Evolutionary conservation across 805 yeast species (phyloP), one percentile per base, ranked within the genome.

Genomic region (Brettanomyces nanus): DNA sequence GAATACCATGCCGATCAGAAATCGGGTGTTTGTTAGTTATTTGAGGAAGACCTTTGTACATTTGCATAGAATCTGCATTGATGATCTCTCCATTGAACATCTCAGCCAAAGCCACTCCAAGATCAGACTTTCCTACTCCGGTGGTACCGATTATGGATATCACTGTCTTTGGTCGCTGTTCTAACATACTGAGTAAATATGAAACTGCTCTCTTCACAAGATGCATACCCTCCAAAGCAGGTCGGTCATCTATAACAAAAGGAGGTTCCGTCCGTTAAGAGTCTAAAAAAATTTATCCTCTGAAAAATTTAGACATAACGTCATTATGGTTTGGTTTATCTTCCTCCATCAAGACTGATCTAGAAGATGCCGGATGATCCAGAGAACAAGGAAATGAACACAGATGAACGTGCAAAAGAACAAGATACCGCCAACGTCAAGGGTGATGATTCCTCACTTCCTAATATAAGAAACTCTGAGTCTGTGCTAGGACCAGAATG

Each of bases 61-160:
- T 83, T 59, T 92, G 98, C 97, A 92, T 89, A 1, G 97, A 86
- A 56, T 92, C 98, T 0, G 95, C 95, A 59, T 92, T 92, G 45
- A 92, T 83, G 45, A 92, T 69, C 54, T 92, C 97, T 17, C 97
- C 97, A 52, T 79, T 72, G 37, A 82, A 70, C 20, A 69, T 69
- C 47, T 73, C 68, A 9, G 97, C 96, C 17, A 92, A 56, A 43
- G 86, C 90, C 3, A 86, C 75, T 33, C 85, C 73, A 42, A 84
- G 71, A 69, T 85, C 86, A 0, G 97, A 89, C 54, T 90, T 90
- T 0, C 98, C 98, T 10, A 87, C 97, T 0, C 97, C 98, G 0
- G 98, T 90, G 26, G 95, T 89, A 0, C 98, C 98, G 3, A 62
- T 49, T 14, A 62, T 54, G 4, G 63, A 54, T 6, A 62, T 53